phyloP scores from a whole-genome alignment of 1,139 yeast genomes.

The Eremothecium sinecaudum region DNA sequence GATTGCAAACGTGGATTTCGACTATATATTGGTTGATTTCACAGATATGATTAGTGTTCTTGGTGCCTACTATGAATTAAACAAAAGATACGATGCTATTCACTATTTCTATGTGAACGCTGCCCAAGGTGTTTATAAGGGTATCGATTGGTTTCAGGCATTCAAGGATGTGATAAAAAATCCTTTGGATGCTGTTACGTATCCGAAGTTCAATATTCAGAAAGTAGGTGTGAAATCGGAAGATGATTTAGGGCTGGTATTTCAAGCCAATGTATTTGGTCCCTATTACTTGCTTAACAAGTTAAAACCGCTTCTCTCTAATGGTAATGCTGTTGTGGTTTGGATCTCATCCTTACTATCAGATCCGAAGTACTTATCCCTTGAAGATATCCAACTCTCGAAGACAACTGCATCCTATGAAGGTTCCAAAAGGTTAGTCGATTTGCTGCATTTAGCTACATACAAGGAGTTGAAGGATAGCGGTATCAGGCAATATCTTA shows the following conservation, averaged over 20 bases:
- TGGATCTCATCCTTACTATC: conserved; percentile 87
- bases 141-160: conserved; percentile 80
- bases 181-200: conserved; percentile 76
- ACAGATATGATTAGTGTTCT: conserved; percentile 82
- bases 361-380: conserved; percentile 56
- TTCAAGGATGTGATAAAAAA: conserved; percentile 48
- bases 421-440: conserved; percentile 84
- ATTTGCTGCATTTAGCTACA: conserved; percentile 68
- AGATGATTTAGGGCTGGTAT: conserved; percentile 77
- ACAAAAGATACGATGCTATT: conserved; percentile 50
- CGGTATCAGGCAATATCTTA: conserved; percentile 62
- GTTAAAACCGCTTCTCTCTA: conserved; percentile 44
- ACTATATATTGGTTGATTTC: conserved; percentile 78
- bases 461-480: conserved; percentile 40
- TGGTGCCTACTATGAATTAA: conserved; percentile 62
- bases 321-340: conserved; percentile 52
- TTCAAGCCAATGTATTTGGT: conserved; percentile 92
- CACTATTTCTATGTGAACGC: conserved; percentile 82
- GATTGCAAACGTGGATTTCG: conserved; percentile 61
- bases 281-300: conserved; percentile 76
- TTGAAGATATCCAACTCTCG: conserved; percentile 65
- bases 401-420: conserved; percentile 67
- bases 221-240: conserved; percentile 57
- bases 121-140: conserved; percentile 78
- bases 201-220: conserved; percentile 77